Percentiles rank a stretch among this genome's conserved stretches.
Evolutionary conservation across 2,329 filamentous ascomycete species (phyloP).

Genomic region (Lasiodiplodia sp.): DNA sequence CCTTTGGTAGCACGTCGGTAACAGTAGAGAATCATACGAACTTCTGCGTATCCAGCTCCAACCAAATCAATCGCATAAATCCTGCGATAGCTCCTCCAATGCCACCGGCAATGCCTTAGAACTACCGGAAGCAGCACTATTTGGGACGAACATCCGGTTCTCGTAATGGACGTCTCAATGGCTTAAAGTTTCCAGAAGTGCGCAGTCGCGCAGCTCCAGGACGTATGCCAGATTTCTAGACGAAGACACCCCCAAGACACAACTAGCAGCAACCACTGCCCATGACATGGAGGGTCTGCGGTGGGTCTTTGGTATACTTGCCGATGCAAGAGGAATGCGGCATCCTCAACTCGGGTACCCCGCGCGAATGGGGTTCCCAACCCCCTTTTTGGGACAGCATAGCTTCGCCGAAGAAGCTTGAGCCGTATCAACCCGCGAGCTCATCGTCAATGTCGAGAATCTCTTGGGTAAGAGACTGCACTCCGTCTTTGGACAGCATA

Average conservation of each 20-base stretch:
- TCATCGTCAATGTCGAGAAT: constrained; percentile 42
- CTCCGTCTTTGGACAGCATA: constrained; percentile 48
- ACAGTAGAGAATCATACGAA: too few relatives aligned
- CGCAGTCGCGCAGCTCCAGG: neutral
- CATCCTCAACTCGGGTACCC: neutral
- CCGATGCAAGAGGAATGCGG: neutral
- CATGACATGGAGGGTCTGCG: neutral
- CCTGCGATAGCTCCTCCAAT: neutral
- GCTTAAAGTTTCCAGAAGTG: neutral
- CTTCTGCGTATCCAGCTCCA: neutral
- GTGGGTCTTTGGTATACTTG: neutral
- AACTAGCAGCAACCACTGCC: neutral
- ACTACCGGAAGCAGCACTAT: neutral
- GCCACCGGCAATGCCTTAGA: neutral
- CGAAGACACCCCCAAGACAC: neutral
- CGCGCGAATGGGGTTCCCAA: neutral
- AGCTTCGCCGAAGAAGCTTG: neutral
- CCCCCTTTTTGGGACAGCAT: neutral
- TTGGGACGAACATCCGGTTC: neutral
- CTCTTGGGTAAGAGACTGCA: constrained; percentile 45
- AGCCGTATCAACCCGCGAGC: neutral
- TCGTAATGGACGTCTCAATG: neutral
- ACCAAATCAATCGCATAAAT: neutral
- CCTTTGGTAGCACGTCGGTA: neutral
- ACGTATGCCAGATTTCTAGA: neutral